Evolutionary conservation across 805 yeast genomes (phyloP), one percentile per base, ranked within the genome.

Genomic region (Schwanniomyces yamadae): DNA sequence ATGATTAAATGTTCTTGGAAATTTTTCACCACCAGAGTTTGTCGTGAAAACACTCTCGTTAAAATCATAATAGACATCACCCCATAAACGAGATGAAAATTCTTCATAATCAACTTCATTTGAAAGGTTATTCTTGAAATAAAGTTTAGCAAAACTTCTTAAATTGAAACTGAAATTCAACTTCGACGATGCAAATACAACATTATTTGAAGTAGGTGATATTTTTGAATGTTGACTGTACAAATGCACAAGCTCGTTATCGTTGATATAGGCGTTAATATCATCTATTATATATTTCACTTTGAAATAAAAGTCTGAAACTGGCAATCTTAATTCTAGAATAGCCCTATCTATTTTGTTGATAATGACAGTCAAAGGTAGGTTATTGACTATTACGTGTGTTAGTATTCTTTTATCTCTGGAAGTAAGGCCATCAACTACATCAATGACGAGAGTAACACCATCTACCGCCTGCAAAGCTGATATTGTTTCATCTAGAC

Each of bases 271-370:
- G 0, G 59, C 55, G 53, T 89, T 88, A n/a, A 89, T 63, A 24
- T 78, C 78, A 31, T 80, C 83, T 13, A 90, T 63, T 1, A 72
- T 61, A 42, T 73, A 68, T 37, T 76, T 63, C 19, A 93, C 46
- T 52, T 93, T 90, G 49, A 74, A 69, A 52, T 78, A 86, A 1
- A 89, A 75, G 44, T 87, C 95, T 2, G 60, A 46, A 2, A 88
- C 87, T 0, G 96, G 85, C 4, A 91, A 63, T 43, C 78, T 73
- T 27, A 90, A 61, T 45, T 93, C 99, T 28, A 90, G 52, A 0
- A 91, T 71, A n/a, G 93, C 63, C 41, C 97, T 62, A 55, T 93
- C 99, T 6, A 95, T 47, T 57, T 95, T 93, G 59, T 86, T 90
- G 4, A 93, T 42, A 4, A 86, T 76, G 14, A 90, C 57, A 4